Percentiles rank a stretch among this genome's conserved stretches.
Evolutionary conservation across 2,329 filamentous ascomycete genomes (phyloP).

Genomic region (Bipolaris gigantea): DNA sequence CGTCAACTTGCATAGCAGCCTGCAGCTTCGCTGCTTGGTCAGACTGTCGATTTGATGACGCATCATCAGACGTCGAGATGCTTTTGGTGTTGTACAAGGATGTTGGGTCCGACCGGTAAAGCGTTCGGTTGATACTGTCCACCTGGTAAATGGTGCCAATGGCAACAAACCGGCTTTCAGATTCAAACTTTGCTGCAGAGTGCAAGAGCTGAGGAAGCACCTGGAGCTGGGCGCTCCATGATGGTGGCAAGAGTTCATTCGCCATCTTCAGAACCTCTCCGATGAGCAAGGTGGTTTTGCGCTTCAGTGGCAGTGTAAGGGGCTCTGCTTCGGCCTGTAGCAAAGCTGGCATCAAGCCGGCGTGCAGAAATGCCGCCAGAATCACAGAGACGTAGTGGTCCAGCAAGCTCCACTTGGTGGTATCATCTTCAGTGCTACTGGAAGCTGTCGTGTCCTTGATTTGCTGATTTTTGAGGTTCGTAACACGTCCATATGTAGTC

Average conservation of each 20-base stretch:
- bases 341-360: conserved; percentile 63
- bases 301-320: conserved; percentile 70
- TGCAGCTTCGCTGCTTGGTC: conserved; percentile 54
- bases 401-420: conserved; percentile 70
- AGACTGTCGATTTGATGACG: conserved; percentile 43
- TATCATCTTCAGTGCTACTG: conserved; percentile 70
- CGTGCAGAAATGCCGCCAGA: conserved; percentile 80
- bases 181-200: conserved; percentile 70
- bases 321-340: conserved; percentile 67
- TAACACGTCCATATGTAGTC: conserved; percentile 94
- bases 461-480: conserved; percentile 70
- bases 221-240: conserved; percentile 82
- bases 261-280: conserved; percentile 90
- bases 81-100: conserved; percentile 40
- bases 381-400: conserved; percentile 93
- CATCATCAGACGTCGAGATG: conserved; percentile 22
- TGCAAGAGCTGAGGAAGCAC: conserved; percentile 83
- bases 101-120: conserved; percentile 73
- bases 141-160: conserved; percentile 96
- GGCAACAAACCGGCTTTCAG: conserved; percentile 74
- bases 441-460: conserved; percentile 58
- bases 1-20: conserved; percentile 64
- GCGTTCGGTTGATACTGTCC: conserved; percentile 90
- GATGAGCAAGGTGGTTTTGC: conserved; percentile 87
- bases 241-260: conserved; percentile 78